phyloP scores from a whole-genome alignment of 257 asterid species.

The Ligustrum vulgare region DNA sequence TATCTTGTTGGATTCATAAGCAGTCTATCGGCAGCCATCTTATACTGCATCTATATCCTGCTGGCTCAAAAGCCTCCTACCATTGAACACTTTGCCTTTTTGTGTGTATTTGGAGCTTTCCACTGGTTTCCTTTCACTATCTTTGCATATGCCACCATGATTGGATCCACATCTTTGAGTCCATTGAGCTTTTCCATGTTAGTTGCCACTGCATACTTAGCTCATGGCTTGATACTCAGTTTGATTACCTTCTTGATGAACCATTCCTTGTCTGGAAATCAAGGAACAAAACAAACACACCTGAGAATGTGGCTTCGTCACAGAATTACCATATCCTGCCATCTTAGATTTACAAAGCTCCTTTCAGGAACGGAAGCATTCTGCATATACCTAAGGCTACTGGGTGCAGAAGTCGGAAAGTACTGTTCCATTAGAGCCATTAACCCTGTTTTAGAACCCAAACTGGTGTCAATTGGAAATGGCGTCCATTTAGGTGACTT shows the following conservation, averaged over 20 bases:
- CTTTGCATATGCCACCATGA: slow-evolving; percentile 45
- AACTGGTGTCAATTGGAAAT: slow-evolving; percentile 48
- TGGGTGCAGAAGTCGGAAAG: slow-evolving; percentile 73
- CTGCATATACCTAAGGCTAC: slow-evolving; percentile 64
- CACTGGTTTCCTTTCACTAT: slow-evolving; percentile 80
- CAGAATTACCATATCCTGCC: slow-evolving; percentile 53
- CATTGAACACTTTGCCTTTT: slow-evolving; percentile 48
- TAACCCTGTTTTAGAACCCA: slow-evolving; percentile 65
- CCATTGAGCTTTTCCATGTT: slow-evolving; percentile 44
- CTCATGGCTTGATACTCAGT: slow-evolving; percentile 59
- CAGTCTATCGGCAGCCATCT: slow-evolving; percentile 56
- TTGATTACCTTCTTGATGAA: slow-evolving; percentile 43
- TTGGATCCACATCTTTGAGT: slow-evolving; percentile 29
- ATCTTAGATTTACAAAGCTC: slow-evolving; percentile 75
- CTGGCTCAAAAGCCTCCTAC: slow-evolving; percentile 36
- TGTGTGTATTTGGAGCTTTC: slow-evolving; percentile 69
- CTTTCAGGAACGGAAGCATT: slow-evolving; percentile 92
- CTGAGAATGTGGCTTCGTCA: slow-evolving; percentile 58
- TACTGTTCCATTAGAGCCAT: slow-evolving; percentile 80
- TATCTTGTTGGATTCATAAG: slow-evolving; percentile 62
- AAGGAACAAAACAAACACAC: slow-evolving; percentile 29
- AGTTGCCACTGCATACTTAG: slow-evolving; percentile 53
- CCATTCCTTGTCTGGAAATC: slow-evolving; percentile 33
- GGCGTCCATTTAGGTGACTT: slow-evolving; percentile 91
- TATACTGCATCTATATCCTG: slow-evolving; percentile 42